Conservation (phyloP, 306 rosid species). For the Fragaria vesca region DNA sequence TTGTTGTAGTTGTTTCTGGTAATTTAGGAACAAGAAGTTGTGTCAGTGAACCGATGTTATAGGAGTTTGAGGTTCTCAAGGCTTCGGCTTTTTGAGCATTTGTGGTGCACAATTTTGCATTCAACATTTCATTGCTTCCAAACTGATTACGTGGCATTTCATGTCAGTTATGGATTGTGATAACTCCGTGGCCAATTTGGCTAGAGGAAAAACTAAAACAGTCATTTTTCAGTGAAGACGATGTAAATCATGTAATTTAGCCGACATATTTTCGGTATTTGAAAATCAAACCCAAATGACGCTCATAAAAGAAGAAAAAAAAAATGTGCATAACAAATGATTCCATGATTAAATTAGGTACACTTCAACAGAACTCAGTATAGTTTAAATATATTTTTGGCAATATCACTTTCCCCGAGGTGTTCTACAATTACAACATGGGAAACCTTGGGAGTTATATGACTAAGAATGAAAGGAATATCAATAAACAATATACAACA, state of each 20-base stretch:
- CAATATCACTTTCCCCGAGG: neutral
- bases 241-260: too few species aligned
- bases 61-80: constrained; percentile 4
- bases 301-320: neutral
- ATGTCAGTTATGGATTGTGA: constrained; percentile 3
- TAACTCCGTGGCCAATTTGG: neutral
- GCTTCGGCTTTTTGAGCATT: constrained; percentile 3
- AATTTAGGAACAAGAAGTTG: neutral
- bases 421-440: constrained; percentile 6
- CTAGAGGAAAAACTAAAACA: too few species aligned
- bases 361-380: neutral
- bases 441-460: neutral
- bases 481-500: neutral
- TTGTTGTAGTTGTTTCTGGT: neutral
- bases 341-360: neutral
- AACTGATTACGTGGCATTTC: neutral
- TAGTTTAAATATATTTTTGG: neutral
- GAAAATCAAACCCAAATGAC: neutral
- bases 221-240: neutral
- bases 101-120: constrained; percentile 9
- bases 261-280: too few species aligned
- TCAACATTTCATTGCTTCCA: neutral
- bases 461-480: neutral
- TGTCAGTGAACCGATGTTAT: neutral
- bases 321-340: neutral